phyloP scores from a whole-genome alignment of 2,329 filamentous ascomycete genomes.

The Teratosphaeria epicoccoides region DNA sequence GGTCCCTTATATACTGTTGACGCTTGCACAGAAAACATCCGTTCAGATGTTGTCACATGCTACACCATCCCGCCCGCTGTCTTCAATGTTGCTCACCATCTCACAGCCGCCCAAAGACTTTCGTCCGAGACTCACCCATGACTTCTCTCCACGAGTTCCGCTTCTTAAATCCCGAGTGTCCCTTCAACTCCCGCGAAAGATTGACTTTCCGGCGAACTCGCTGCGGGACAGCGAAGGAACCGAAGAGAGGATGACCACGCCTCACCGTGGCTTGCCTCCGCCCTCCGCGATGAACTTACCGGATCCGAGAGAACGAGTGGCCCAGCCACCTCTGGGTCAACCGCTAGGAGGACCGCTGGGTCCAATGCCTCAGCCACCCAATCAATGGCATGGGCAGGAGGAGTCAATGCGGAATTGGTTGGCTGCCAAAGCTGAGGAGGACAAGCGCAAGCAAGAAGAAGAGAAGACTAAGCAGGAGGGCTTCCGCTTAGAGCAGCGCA shows the following conservation, averaged over 20 bases:
- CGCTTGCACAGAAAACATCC: conserved; percentile 1
- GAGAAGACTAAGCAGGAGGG: conserved; percentile 43
- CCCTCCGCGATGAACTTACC: conserved; percentile 42
- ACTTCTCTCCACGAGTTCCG: conserved; percentile 34
- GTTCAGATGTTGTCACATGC: conserved; percentile 11
- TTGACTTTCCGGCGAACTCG: conserved; percentile 29
- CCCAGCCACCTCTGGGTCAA: conserved; percentile 18
- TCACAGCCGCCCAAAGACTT: conserved; percentile 38
- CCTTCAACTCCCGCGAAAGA: conserved; percentile 31
- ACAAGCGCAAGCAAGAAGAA: conserved; percentile 44
- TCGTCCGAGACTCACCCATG: conserved; percentile 37
- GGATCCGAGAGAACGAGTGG: conserved; percentile 32
- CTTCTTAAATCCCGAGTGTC: conserved; percentile 30
- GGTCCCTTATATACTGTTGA: conserved; percentile 2
- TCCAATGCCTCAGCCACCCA: conserved; percentile 33
- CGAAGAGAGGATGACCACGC: conserved; percentile 35
- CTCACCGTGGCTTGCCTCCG: conserved; percentile 44
- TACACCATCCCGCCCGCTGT: conserved; percentile 8
- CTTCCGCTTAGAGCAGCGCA: conserved; percentile 40
- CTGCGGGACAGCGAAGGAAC: conserved; percentile 31
- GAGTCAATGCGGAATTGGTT: conserved; percentile 44
- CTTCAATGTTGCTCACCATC: conserved; percentile 41
- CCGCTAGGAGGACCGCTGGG: conserved; percentile 25
- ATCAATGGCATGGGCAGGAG: conserved; percentile 40
- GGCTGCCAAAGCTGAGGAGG: conserved; percentile 40